These are phyloP conservation scores for Penicillium italicum DNA, from an alignment of 2,329 filamentous ascomycete genomes.

Conservation along the genomic window DNA sequence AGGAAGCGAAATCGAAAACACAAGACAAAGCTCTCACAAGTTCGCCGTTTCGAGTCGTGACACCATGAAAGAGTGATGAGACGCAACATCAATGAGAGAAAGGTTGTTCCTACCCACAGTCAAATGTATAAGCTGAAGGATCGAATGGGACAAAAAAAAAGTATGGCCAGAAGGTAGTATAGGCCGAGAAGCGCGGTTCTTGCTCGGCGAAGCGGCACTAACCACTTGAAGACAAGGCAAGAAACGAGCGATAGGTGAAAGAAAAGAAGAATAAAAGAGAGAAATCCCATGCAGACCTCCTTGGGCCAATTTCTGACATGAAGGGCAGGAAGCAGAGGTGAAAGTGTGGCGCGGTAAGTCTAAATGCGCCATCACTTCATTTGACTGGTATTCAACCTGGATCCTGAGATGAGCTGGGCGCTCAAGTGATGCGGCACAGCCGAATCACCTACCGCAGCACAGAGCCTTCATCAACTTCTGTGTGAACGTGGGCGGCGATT, in stretches of 20 bases:
- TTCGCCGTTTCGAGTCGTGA: constrained; percentile 39
- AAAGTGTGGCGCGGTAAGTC: constrained; percentile 14
- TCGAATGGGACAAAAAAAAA: constrained; percentile 20
- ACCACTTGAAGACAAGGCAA: constrained; percentile 6
- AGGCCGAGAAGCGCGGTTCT: constrained; percentile 11
- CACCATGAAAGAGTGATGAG: constrained; percentile 38
- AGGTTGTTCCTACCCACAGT: constrained; percentile 26
- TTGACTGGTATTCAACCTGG: constrained; percentile 34
- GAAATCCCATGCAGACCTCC: constrained; percentile 22
- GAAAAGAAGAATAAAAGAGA: constrained; percentile 13
- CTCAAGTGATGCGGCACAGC: constrained; percentile 15
- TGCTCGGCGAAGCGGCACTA: constrained; percentile 4
- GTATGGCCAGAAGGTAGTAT: constrained; percentile 11
- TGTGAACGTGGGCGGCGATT: constrained; percentile 74
- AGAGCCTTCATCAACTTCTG: constrained; percentile 91
- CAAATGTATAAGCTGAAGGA: constrained; percentile 17
- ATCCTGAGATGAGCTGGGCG: constrained; percentile 26
- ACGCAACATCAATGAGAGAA: constrained; percentile 28
- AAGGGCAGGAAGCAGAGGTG: constrained; percentile 16
- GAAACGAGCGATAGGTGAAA: constrained; percentile 11
- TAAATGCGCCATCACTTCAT: constrained; percentile 14
- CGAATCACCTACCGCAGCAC: constrained; percentile 68
- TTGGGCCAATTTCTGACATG: constrained; percentile 13
- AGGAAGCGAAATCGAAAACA: constrained; percentile 17
- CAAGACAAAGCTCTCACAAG: constrained; percentile 25